Base-by-base conservation (phyloP, 805 yeast species). In the Candida sonorensis region DNA sequence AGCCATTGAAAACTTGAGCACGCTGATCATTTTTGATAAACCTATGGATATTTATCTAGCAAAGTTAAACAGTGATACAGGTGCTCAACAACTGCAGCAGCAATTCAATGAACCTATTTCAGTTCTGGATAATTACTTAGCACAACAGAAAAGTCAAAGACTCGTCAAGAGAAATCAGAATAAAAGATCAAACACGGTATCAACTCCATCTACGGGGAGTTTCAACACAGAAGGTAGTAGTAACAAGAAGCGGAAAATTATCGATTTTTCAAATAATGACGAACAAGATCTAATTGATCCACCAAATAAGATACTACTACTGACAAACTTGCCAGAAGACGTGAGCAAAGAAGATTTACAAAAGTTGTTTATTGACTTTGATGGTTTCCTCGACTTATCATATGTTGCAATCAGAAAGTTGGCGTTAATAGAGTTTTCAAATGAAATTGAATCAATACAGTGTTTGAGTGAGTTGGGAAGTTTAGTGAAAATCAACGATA, bases 361-460 rank as follows among this genome's bases (percentile, higher is more conserved):
- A 4, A 57, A 45, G 0, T 41, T 64, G 1, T 87, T 85, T 50
- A 63, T 59, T 3, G 48, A 52, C 4, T 69, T 49, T 39, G 58
- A 64, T 1, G 95, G 95, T 0, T 80, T 81, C 40, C 57, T 72
- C 10, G 83, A 79, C 42, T 62, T 79, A 2, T 72, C 94, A 33
- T 57, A 76, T 23, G 86, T 90, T 17, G 65, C 69, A 2, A 72
- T 77, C 5, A 67, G 85, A 27, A 72, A 72, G 23, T 70, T 90
- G 28, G 94, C 92, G 9, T 81, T 90, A 55, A 69, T 90, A 3
- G 97, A 90, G 46, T 90, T 79, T 51, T 75, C 69, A 16, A 59
- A 62, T 5, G 80, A 75, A 15, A 48, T 55, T 2, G 55, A 62
- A 24, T 80, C 95, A 2, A 17, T 39, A 3, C 34, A 36, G 6